phyloP scores from a whole-genome alignment of 768 basidiomycete genomes.

The Chalciporus piperatus region DNA sequence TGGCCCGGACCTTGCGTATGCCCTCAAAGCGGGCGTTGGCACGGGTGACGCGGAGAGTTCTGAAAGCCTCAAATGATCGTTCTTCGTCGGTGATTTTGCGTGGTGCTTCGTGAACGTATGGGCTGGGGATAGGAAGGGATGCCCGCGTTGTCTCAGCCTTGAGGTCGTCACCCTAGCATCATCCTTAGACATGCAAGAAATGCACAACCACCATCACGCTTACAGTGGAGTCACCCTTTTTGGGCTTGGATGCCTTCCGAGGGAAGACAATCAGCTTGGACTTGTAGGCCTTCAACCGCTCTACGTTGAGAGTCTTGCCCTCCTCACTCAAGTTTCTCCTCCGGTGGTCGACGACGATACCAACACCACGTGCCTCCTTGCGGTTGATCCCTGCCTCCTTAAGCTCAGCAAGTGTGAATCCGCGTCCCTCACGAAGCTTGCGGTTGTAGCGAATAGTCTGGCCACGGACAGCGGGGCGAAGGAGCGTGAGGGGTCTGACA shows the following conservation, averaged over 20 bases:
- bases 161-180: conserved; percentile 74
- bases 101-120: conserved; percentile 74
- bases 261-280: conserved; percentile 93
- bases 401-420: conserved; percentile 92
- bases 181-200: conserved; percentile 4
- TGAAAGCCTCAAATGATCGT: conserved; percentile 85
- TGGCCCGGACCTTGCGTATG: conserved; percentile 78
- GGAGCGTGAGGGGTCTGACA: conserved; percentile 84
- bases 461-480: conserved; percentile 95
- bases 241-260: conserved; percentile 90
- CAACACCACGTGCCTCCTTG: conserved; percentile 91
- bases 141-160: conserved; percentile 70
- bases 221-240: conserved; percentile 92
- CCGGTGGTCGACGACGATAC: conserved; percentile 96
- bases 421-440: conserved; percentile 94
- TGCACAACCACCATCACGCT: conserved; percentile 28
- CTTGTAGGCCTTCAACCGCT: conserved; percentile 93
- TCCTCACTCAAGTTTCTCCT: conserved; percentile 96
- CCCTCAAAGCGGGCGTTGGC: conserved; percentile 84
- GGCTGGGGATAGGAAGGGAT: conserved; percentile 62
- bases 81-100: conserved; percentile 92
- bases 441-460: conserved; percentile 98
- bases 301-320: conserved; percentile 93
- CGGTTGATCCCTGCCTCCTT: conserved; percentile 93
- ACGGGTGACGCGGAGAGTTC: conserved; percentile 81